Evolutionary conservation across 1,139 yeast species (phyloP).

Genomic region (Saccharomyces hybrid): DNA sequence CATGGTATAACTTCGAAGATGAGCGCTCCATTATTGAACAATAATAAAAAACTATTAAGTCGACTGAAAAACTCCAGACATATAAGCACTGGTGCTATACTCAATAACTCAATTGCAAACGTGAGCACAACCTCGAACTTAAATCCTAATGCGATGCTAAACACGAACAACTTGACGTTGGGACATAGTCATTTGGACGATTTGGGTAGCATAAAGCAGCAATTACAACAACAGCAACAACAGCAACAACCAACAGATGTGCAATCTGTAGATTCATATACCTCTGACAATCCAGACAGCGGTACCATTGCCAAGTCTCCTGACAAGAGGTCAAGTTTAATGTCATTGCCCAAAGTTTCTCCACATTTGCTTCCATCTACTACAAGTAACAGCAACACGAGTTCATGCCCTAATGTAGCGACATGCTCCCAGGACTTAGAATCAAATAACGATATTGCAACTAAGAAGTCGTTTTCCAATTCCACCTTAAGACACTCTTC

Average conservation of each 20-base stretch:
- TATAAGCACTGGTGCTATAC: constrained; percentile 30
- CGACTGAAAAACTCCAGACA: constrained; percentile 30
- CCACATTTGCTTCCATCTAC: background rate
- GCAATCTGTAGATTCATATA: constrained; percentile 22
- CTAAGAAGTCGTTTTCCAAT: constrained; percentile 17
- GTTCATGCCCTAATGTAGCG: background rate
- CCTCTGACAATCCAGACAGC: constrained; percentile 13
- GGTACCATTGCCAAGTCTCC: constrained; percentile 18
- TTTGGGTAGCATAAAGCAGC: background rate
- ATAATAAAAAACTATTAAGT: constrained; percentile 25
- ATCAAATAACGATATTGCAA: constrained; percentile 3
- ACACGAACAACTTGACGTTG: constrained; percentile 3
- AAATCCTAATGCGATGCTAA: constrained; percentile 8
- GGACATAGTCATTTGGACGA: background rate
- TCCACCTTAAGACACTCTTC: constrained; percentile 13
- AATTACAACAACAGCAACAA: constrained; percentile 16
- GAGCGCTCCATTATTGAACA: constrained; percentile 29
- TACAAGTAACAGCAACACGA: background rate
- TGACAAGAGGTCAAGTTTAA: constrained; percentile 22
- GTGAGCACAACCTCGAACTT: constrained; percentile 5
- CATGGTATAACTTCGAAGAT: constrained; percentile 28
- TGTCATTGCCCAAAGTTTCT: constrained; percentile 15
- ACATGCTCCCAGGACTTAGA: background rate
- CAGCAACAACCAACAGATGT: constrained; percentile 17
- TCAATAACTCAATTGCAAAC: constrained; percentile 8